Base-by-base conservation (phyloP, 176 grass and related monocot species). In the Carex littledalei region DNA sequence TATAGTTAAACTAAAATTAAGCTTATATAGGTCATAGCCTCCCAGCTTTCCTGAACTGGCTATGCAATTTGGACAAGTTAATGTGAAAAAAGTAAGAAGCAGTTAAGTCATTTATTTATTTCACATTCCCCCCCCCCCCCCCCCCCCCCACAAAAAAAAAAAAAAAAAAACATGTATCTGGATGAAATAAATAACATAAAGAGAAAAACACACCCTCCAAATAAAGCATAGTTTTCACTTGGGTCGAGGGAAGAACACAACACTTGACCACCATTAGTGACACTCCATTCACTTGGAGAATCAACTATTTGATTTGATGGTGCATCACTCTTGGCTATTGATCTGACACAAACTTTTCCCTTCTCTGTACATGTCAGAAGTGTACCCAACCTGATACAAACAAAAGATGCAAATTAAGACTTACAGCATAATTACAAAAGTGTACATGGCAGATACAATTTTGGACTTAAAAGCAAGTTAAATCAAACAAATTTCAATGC, bases 301-400 rank as follows among this genome's bases (percentile, higher is more conserved):
- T 88, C 66, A 73, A 56, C 87, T 87, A 76, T 86, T 7, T 54
- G 55, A 34, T 89, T 37, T 3, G 90, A 70, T 57, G 53, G 49
- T 58, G 75, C 45, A 78, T 87, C 88, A 78, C 88, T 86, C 49
- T 88, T 87, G 17, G 67, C 32, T 32, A 95, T 80, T 85, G 90
- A 94, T 71, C 79, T 88, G 60, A 90, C 81, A 77, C 68, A 87
- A 86, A 83, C 88, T 91, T 94, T 99, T 63, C 97, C 97, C 76
- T 90, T 92, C 69, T 86, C 88, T 16, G 91, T 87, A 89, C 93
- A 99, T 66, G 90, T 62, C 88, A 99, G 87, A 72, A 95, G 90
- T 87, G 84, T 84, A 34, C 85, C 93, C 49, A 88, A 85, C 81
- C 97, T 99, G 88, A 45, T 72, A 84, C 67, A 53, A 8, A 73